A percentile compares a stretch with the other conserved stretches of the same genome.
These are phyloP conservation scores for Aspergillus brasiliensis DNA, from an alignment of 2,329 filamentous ascomycete species.

Conservation along the genomic window DNA sequence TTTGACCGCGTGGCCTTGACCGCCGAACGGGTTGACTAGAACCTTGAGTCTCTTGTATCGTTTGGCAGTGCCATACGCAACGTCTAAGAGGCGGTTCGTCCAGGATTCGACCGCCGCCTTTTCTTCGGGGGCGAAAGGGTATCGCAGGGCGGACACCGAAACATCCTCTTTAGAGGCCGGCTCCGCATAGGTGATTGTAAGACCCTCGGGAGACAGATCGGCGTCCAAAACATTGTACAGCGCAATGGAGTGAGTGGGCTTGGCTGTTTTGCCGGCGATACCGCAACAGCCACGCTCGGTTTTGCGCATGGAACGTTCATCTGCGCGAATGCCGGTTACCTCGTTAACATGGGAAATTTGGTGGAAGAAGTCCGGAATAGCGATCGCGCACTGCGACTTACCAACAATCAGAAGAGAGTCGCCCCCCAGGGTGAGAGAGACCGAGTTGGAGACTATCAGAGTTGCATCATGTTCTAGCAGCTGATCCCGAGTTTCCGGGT, in stretches of 20 bases:
- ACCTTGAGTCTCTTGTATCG: slow-evolving; percentile 79
- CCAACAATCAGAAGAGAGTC: slow-evolving; percentile 63
- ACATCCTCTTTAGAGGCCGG: slow-evolving; percentile 62
- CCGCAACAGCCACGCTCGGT: slow-evolving; percentile 59
- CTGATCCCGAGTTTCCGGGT: slow-evolving; percentile 30
- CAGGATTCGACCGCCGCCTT: slow-evolving; percentile 59
- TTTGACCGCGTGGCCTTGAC: slow-evolving; percentile 73
- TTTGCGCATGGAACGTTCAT: slow-evolving; percentile 56
- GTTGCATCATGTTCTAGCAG: slow-evolving; percentile 48
- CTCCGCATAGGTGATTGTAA: slow-evolving; percentile 74
- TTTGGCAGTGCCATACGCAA: slow-evolving; percentile 70
- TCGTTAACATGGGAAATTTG: slow-evolving; percentile 3
- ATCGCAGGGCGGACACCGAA: slow-evolving; percentile 62
- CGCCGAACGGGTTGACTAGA: slow-evolving; percentile 87
- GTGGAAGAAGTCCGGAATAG: neutral
- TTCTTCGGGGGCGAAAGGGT: slow-evolving; percentile 58
- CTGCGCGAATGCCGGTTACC: slow-evolving; percentile 34
- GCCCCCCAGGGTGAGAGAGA: slow-evolving; percentile 61
- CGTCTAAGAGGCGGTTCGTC: slow-evolving; percentile 64
- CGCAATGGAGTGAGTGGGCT: slow-evolving; percentile 63
- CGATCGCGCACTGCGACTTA: slow-evolving; percentile 34
- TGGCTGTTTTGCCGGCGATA: slow-evolving; percentile 50
- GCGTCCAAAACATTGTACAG: slow-evolving; percentile 87
- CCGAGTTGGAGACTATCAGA: slow-evolving; percentile 59
- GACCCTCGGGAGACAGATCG: slow-evolving; percentile 59